These are phyloP conservation scores for Verticillium klebahnii DNA, from an alignment of 2,329 filamentous ascomycete genomes.

Conservation along the genomic window DNA sequence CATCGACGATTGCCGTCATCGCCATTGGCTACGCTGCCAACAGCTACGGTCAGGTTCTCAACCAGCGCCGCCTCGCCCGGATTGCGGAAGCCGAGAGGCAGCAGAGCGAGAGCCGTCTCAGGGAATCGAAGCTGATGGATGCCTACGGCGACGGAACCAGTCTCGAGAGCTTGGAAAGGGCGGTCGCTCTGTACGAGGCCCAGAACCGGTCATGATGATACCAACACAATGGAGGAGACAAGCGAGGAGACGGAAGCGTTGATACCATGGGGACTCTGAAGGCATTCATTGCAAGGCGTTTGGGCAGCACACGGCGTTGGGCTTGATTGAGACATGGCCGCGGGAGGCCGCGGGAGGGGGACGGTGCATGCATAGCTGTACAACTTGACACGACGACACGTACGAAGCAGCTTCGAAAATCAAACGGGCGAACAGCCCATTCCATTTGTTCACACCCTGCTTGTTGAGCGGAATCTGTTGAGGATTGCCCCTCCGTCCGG, in stretches of 20 bases:
- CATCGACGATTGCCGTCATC: slow-evolving; percentile 24
- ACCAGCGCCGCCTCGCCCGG: slow-evolving; percentile 16
- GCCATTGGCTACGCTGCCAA: slow-evolving; percentile 29
- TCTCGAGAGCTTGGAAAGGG: slow-evolving; percentile 42
- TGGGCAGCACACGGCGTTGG: neutral
- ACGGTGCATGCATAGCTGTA: neutral
- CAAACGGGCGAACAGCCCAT: neutral
- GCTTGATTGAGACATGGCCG: neutral
- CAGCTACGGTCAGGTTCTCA: slow-evolving; percentile 21
- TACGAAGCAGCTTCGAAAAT: neutral
- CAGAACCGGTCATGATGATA: slow-evolving; percentile 7
- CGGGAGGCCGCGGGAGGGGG: neutral
- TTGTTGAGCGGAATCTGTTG: neutral
- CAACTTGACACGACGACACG: neutral
- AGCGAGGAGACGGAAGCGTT: neutral
- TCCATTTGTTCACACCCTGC: neutral
- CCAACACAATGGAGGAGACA: neutral
- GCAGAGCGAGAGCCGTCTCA: slow-evolving; percentile 27
- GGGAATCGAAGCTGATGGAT: slow-evolving; percentile 39
- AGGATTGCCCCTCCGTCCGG: neutral
- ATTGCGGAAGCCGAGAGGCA: slow-evolving; percentile 26
- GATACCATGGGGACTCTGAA: neutral
- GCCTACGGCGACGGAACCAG: slow-evolving; percentile 46
- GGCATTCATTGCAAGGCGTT: neutral
- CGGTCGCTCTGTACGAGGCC: slow-evolving; percentile 40